Conservation (phyloP, 1,139 yeast genomes). For the Tardiomyces depauwii region DNA sequence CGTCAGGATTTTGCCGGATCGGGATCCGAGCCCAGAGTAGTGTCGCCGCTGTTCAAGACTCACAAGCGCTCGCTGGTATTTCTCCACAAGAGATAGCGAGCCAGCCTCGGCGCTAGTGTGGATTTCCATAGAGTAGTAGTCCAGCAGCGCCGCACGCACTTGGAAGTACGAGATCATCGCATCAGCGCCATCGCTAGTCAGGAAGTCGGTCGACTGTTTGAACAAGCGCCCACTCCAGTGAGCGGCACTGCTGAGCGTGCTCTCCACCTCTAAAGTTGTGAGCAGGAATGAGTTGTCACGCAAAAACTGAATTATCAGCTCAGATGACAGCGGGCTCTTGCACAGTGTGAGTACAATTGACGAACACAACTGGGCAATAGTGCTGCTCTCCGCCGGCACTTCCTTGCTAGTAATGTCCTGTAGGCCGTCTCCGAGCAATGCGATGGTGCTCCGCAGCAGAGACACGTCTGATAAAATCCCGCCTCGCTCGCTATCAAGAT, state of each 20-base stretch:
- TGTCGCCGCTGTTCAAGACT: conserved; percentile 18
- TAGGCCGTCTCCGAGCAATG: conserved; percentile 38
- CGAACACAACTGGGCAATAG: conserved; percentile 45
- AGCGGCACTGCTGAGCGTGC: conserved; percentile 29
- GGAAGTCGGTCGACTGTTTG: conserved; percentile 19
- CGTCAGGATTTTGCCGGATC: conserved; percentile 52
- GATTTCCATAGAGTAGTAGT: conserved; percentile 56
- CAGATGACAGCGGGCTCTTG: conserved; percentile 43
- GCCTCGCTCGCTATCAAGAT: conserved; percentile 33
- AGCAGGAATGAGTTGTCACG: conserved; percentile 42
- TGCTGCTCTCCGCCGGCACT: conserved; percentile 44
- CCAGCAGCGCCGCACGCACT: conserved; percentile 48
- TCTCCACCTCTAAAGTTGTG: conserved; percentile 41
- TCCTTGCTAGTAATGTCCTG: conserved; percentile 29
- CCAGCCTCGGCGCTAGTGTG: conserved; percentile 43
- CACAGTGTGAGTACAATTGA: conserved; percentile 52
- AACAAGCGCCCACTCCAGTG: conserved; percentile 1
- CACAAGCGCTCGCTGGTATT: conserved; percentile 42
- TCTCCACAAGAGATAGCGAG: conserved; percentile 41
- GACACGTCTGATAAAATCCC: conserved; percentile 44
- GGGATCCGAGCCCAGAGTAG: conserved; percentile 19
- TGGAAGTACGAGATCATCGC: conserved; percentile 51
- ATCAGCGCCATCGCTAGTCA: conserved; percentile 27
- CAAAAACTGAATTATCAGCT: conserved; percentile 40
- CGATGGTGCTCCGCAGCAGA: conserved; percentile 43